Evolutionary conservation across 2,329 filamentous ascomycete species (phyloP).

Genomic region (Colletotrichum nymphaeae): DNA sequence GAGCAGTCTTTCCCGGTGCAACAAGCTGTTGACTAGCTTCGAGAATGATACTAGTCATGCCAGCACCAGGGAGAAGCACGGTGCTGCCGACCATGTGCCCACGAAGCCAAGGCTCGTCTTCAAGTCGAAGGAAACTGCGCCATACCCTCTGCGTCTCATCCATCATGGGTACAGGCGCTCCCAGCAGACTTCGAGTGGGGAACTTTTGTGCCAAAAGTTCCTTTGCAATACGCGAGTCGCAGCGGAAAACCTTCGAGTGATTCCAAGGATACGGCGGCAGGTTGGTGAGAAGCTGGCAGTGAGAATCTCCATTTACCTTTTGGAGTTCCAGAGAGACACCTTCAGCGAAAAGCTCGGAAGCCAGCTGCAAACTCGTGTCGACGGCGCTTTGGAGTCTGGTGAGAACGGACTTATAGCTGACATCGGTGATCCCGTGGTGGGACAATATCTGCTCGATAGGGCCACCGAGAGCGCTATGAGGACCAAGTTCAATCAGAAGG

Average conservation of each 20-base stretch:
- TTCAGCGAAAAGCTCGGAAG: slow-evolving; percentile 19
- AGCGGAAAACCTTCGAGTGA: slow-evolving; percentile 4
- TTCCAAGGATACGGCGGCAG: slow-evolving; percentile 37
- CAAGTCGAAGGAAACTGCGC: slow-evolving; percentile 37
- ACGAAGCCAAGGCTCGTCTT: slow-evolving; percentile 45
- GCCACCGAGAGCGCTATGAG: slow-evolving; percentile 3
- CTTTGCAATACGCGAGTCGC: neutral
- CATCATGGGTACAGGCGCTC: slow-evolving; percentile 32
- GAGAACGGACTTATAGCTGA: slow-evolving; percentile 10
- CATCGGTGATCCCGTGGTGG: neutral
- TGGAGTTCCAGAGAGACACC: slow-evolving; percentile 35
- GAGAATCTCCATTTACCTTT: neutral
- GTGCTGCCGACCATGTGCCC: slow-evolving; percentile 44
- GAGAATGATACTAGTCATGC: slow-evolving; percentile 44
- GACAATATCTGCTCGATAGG: slow-evolving; percentile 7
- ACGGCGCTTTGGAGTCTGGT: slow-evolving; percentile 37
- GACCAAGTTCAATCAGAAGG: slow-evolving; percentile 12
- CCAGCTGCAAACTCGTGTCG: slow-evolving; percentile 19
- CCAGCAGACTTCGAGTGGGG: slow-evolving; percentile 25
- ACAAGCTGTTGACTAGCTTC: slow-evolving; percentile 41
- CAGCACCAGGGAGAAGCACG: slow-evolving; percentile 44
- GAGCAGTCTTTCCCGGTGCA: neutral
- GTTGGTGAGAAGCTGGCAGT: slow-evolving; percentile 4
- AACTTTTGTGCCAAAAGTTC: slow-evolving; percentile 10
- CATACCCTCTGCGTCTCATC: slow-evolving; percentile 28